Conservation (phyloP, 208 protist genomes). For the Leishmania arabica region DNA sequence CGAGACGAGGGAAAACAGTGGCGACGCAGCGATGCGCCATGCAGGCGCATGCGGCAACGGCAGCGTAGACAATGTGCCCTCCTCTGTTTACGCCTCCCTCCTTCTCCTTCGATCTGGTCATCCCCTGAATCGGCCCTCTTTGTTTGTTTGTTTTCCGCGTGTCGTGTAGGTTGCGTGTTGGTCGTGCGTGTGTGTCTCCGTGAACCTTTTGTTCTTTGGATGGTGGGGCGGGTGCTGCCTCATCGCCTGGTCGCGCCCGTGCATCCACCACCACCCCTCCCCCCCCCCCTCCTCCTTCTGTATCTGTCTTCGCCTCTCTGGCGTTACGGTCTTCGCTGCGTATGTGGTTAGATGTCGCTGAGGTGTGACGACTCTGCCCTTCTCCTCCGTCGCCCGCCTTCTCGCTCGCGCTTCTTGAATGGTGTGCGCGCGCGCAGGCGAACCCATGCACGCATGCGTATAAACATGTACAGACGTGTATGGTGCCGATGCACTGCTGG, state of each 20-base stretch:
- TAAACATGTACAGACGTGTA: background rate
- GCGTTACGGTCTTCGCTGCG: background rate
- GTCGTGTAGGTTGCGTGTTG: background rate
- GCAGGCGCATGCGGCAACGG: no score
- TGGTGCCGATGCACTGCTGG: background rate
- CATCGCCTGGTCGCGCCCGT: background rate
- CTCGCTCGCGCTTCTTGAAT: background rate
- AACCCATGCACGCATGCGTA: background rate
- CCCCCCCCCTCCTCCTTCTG: background rate
- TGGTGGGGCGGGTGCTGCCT: background rate
- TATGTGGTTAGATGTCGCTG: background rate
- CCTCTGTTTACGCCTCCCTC: background rate
- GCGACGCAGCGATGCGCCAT: background rate
- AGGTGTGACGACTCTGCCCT: background rate
- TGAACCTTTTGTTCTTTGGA: background rate
- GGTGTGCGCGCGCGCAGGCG: background rate
- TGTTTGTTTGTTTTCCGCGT: slow-evolving; percentile 20
- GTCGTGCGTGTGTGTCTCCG: background rate
- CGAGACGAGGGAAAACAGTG: background rate
- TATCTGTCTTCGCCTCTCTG: slow-evolving; percentile 3
- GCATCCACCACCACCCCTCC: background rate
- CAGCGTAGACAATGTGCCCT: background rate
- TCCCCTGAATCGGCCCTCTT: background rate
- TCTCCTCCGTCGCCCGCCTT: background rate
- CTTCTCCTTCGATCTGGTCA: background rate